These are phyloP conservation scores for Chalara sp. DNA, from an alignment of 2,329 filamentous ascomycete genomes.

Conservation along the genomic window DNA sequence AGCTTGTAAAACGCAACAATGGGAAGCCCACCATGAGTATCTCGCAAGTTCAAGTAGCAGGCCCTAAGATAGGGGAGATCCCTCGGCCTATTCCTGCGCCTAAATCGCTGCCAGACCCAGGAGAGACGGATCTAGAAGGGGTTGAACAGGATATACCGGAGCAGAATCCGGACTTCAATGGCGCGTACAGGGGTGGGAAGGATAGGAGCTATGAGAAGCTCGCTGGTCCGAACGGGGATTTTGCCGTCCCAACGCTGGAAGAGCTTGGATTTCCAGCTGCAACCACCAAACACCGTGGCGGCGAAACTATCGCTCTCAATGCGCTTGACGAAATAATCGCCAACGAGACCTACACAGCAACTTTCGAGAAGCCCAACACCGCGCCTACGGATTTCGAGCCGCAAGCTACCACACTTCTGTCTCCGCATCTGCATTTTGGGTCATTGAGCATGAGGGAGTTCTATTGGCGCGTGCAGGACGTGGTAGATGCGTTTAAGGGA, in stretches of 20 bases:
- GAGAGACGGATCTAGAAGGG: constrained; percentile 46
- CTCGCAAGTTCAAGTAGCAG: constrained; percentile 56
- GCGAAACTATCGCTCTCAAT: constrained; percentile 59
- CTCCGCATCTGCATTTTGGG: constrained; percentile 69
- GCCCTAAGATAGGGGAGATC: constrained; percentile 55
- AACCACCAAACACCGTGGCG: constrained; percentile 61
- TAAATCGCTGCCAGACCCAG: constrained; percentile 54
- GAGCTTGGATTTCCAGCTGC: constrained; percentile 66
- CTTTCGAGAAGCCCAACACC: constrained; percentile 70
- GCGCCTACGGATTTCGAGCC: constrained; percentile 68
- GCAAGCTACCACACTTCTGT: constrained; percentile 66
- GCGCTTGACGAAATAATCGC: constrained; percentile 51
- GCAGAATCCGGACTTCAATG: constrained; percentile 52
- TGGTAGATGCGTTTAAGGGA: constrained; percentile 52
- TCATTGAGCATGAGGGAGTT: constrained; percentile 63
- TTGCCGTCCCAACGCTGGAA: constrained; percentile 62
- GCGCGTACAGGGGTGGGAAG: constrained; percentile 40
- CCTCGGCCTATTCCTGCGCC: constrained; percentile 55
- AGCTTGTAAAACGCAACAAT: constrained; percentile 56
- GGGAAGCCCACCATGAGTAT: constrained; percentile 72
- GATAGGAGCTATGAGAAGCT: constrained; percentile 55
- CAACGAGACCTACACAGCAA: constrained; percentile 61
- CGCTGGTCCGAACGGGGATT: constrained; percentile 61
- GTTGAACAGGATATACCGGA: constrained; percentile 50
- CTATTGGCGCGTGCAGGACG: constrained; percentile 63